Conservation (phyloP, 208 protist species). For the Novymonas esmeraldas region DNA sequence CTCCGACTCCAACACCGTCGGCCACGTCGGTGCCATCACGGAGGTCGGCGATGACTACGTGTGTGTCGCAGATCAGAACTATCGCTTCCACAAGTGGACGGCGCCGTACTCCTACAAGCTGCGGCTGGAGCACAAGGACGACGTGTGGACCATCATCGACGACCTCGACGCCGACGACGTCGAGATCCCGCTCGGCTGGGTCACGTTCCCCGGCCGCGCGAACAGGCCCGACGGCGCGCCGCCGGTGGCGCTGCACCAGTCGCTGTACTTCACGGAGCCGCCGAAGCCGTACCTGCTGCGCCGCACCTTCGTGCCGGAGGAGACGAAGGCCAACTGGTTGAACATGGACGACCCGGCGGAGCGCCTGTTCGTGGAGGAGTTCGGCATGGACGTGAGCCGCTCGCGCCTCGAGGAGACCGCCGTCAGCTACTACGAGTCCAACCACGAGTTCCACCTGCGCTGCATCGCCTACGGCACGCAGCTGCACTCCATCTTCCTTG, state of each 20-base stretch:
- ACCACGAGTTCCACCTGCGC: constrained; percentile 68
- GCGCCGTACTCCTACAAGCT: constrained; percentile 61
- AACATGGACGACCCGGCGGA: constrained; percentile 78
- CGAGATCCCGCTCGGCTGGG: constrained; percentile 78
- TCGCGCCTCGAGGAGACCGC: constrained; percentile 53
- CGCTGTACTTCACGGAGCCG: constrained; percentile 51
- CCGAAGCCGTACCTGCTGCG: constrained; percentile 61
- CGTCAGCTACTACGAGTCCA: constrained; percentile 86
- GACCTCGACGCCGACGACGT: constrained; percentile 49
- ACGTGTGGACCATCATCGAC: constrained; percentile 76
- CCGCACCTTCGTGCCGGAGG: constrained; percentile 53
- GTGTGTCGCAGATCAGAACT: constrained; percentile 87
- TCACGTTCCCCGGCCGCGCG: constrained; percentile 77
- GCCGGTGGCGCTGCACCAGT: constrained; percentile 58
- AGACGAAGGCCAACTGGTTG: constrained; percentile 67
- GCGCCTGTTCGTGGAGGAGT: constrained; percentile 77
- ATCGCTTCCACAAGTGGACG: constrained; percentile 84
- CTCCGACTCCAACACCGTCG: constrained; percentile 43
- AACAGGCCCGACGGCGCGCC: constrained; percentile 50
- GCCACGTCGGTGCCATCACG: constrained; percentile 86
- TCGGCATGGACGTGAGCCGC: constrained; percentile 78
- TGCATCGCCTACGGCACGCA: constrained; percentile 67
- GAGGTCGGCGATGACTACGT: constrained; percentile 87
- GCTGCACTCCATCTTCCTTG: constrained; percentile 84
- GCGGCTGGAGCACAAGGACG: constrained; percentile 45